Percentiles rank a stretch among this genome's conserved stretches.
phyloP scores from a whole-genome alignment of 2,329 filamentous ascomycete genomes.

The Botryotinia convoluta region DNA sequence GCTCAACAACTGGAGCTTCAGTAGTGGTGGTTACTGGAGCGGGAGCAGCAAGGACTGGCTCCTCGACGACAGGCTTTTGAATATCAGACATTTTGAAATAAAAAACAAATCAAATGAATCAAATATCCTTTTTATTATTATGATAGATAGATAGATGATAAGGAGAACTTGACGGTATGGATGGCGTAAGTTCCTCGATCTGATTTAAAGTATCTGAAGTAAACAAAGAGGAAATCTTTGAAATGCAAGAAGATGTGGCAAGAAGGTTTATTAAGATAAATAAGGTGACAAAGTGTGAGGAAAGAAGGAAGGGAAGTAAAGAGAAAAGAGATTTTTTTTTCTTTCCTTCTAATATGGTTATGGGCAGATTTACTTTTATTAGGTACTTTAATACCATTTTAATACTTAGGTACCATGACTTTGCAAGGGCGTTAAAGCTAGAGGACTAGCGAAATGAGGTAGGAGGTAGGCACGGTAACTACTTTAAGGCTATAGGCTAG shows the following conservation, averaged over 20 bases:
- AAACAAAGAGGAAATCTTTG: slow-evolving; percentile 14
- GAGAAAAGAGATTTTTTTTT: slow-evolving; percentile 17
- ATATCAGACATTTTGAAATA: slow-evolving; percentile 54
- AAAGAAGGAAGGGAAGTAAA: slow-evolving; percentile 10
- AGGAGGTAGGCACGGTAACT: slow-evolving; percentile 11
- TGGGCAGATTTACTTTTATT: slow-evolving; percentile 19
- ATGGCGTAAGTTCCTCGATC: slow-evolving; percentile 28
- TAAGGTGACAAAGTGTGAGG: background rate
- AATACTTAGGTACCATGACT: slow-evolving; percentile 13
- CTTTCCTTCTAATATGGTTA: background rate
- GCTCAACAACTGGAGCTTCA: slow-evolving; percentile 46
- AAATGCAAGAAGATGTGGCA: slow-evolving; percentile 7
- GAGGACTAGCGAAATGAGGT: slow-evolving; percentile 21
- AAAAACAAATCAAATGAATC: slow-evolving; percentile 27
- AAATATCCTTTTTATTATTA: slow-evolving; percentile 2
- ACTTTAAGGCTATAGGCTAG: slow-evolving; percentile 8
- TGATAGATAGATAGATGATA: slow-evolving; percentile 30
- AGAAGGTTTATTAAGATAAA: slow-evolving; percentile 8
- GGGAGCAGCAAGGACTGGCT: slow-evolving; percentile 38
- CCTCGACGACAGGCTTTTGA: slow-evolving; percentile 64
- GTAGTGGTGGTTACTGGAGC: slow-evolving; percentile 28
- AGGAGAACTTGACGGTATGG: slow-evolving; percentile 20
- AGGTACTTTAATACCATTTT: slow-evolving; percentile 3
- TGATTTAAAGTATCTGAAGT: background rate
- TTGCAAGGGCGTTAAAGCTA: slow-evolving; percentile 23